A percentile compares a stretch with the other conserved stretches of the same genome.
Evolutionary conservation across 257 asterid species (phyloP).

Genomic region (Jasminum sambac): DNA sequence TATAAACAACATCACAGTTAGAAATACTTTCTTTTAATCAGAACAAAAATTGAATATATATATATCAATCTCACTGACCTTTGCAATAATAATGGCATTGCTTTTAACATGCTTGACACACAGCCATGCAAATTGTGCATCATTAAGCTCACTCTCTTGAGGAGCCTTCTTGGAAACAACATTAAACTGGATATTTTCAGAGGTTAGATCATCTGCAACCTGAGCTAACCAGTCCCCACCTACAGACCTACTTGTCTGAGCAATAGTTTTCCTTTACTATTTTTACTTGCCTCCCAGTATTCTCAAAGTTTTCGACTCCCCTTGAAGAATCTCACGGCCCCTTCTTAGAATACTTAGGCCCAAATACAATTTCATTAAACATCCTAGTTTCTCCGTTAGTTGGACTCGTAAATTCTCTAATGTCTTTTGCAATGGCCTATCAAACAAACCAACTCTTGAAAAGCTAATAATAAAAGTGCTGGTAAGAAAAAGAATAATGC

Average conservation of each 20-base stretch:
- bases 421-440: conserved; percentile 87
- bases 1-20: conserved; percentile 23
- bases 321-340: conserved; percentile 94
- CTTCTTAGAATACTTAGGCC: conserved; percentile 75
- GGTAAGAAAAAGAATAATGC: too few relatives aligned
- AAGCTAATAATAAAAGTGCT: neutral
- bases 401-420: conserved; percentile 93
- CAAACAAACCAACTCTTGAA: conserved; percentile 16
- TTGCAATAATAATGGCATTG: conserved; percentile 89
- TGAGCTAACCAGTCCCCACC: conserved; percentile 99
- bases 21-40: neutral
- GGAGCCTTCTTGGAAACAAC: conserved; percentile 66
- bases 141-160: conserved; percentile 65
- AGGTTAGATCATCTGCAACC: conserved; percentile 89
- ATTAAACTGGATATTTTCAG: conserved; percentile 72
- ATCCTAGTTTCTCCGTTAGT: conserved; percentile 85
- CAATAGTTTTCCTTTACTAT: conserved; percentile 73
- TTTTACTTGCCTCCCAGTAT: conserved; percentile 86
- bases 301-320: conserved; percentile 91
- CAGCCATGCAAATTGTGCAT: conserved; percentile 87
- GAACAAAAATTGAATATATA: conserved; percentile 18
- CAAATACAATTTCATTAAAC: conserved; percentile 94
- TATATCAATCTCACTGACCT: conserved; percentile 46
- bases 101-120: conserved; percentile 98
- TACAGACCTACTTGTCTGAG: conserved; percentile 93